Evolutionary conservation across 352 stramenopile species (phyloP).

Genomic region (Phytopythium litorale): DNA sequence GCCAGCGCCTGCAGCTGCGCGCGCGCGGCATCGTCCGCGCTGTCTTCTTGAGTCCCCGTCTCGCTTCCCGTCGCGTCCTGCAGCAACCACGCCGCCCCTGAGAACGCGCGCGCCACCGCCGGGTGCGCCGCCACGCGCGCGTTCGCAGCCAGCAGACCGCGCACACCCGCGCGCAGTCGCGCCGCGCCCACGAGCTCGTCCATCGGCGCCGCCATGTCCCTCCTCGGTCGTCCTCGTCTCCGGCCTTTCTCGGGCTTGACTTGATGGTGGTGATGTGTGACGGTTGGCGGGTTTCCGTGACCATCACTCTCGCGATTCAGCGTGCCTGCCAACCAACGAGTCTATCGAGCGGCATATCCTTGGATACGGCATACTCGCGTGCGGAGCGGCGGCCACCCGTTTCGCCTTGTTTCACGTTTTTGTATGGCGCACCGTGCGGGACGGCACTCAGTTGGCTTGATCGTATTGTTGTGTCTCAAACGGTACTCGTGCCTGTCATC

Average conservation of each 20-base stretch:
- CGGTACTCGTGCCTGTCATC: background rate
- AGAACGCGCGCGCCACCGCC: conserved; percentile 25
- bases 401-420: background rate
- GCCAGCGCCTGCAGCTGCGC: conserved; percentile 52
- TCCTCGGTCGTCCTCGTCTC: conserved; percentile 8
- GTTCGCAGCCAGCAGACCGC: conserved; percentile 14
- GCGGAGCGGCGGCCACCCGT: background rate
- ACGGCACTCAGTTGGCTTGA: no score
- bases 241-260: background rate
- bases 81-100: conserved; percentile 2
- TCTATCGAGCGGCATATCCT: background rate
- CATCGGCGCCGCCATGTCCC: conserved; percentile 17
- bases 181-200: conserved; percentile 24
- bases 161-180: conserved; percentile 23
- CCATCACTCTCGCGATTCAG: conserved; percentile 15
- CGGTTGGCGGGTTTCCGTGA: background rate
- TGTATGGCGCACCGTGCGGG: background rate
- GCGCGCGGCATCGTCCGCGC: conserved; percentile 14
- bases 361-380: background rate
- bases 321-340: background rate
- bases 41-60: background rate
- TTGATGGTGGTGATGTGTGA: no score
- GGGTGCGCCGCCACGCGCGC: conserved; percentile 32
- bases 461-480: background rate
- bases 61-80: conserved; percentile 10